These are phyloP conservation scores for Verticillium tricorpus DNA, from an alignment of 2,329 filamentous ascomycete species.

Conservation along the genomic window DNA sequence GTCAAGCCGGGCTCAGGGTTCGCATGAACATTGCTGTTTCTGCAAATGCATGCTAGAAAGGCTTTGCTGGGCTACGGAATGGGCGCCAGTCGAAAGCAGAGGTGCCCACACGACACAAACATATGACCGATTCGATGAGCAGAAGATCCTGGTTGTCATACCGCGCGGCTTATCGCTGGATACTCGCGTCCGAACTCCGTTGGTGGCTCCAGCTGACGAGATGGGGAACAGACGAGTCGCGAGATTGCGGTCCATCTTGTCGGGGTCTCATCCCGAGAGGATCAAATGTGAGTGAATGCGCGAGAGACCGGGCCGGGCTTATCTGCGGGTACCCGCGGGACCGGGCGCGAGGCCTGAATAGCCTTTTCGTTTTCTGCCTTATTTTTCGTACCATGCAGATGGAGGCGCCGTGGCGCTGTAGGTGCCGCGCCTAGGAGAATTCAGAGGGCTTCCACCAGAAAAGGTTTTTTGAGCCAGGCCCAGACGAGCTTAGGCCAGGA, in stretches of 20 bases:
- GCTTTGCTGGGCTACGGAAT: too few relatives aligned
- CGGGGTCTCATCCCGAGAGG: neutral
- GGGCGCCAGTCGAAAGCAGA: too few relatives aligned
- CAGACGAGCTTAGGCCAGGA: neutral
- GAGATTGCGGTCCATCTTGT: neutral
- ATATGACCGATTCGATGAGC: too few relatives aligned
- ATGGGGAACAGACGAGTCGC: neutral
- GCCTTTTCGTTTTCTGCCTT: neutral
- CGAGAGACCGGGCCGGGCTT: neutral
- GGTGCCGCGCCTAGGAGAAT: neutral
- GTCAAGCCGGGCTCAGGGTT: too few relatives aligned
- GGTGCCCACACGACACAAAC: too few relatives aligned
- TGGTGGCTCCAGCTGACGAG: neutral
- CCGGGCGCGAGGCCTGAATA: neutral
- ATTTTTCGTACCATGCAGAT: neutral
- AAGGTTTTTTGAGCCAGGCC: neutral
- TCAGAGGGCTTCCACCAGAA: neutral
- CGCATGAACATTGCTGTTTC: too few relatives aligned
- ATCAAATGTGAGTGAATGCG: too few relatives aligned
- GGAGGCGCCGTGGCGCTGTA: neutral
- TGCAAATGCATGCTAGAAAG: too few relatives aligned
- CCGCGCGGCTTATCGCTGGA: neutral
- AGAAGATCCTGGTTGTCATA: neutral
- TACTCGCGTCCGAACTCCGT: neutral
- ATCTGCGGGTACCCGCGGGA: neutral